Evolutionary conservation across 805 yeast species (phyloP), one percentile per base, ranked within the genome.

Genomic region (Candida ascalaphidarum): DNA sequence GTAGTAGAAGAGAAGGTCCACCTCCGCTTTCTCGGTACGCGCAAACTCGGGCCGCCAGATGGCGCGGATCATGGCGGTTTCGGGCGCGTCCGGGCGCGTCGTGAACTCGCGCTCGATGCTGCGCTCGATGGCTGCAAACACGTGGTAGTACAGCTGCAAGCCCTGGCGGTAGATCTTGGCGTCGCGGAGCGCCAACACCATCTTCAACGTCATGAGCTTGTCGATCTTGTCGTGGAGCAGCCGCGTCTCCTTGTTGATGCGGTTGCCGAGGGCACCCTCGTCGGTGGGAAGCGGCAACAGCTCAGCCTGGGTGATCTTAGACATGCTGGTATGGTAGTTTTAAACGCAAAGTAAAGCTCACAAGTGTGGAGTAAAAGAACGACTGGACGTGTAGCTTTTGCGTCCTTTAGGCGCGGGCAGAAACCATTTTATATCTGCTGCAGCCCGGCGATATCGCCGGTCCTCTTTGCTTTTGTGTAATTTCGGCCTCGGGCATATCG

Each of bases 81-180:
- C 51, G 4, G 33, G 30, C 26, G 43, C 48, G 20, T 56, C 48
- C 6, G 22, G 22, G 23, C 12, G n/a, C 23, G 43, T 49, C 11
- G 51, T 52, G 23, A 76, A 46, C 47, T 76, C 77, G 28, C 57
- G 41, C 21, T 61, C 49, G 21, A 77, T 50, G 20, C 66, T 52
- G 22, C 58, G 61, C 47, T 81, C 89, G 22, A 79, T 71, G n/a
- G 79, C 60, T 17, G 65, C 62, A 54, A 79, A 80, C 4, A 78
- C 70, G 46, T 77, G 83, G 50, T 76, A 81, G 47, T 74, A 81
- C 32, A 75, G 66, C 49, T 80, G 85, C 25, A 83, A 56, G 3
- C 92, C 92, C 53, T 83, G 94, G 50, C 89, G 71, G 59, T 78
- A 83, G 22, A 83, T 75, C 37, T 71, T 76, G 26, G 76, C 73